Conservation (phyloP, 2,329 filamentous ascomycete genomes). For the Pezicula neosporulosa region DNA sequence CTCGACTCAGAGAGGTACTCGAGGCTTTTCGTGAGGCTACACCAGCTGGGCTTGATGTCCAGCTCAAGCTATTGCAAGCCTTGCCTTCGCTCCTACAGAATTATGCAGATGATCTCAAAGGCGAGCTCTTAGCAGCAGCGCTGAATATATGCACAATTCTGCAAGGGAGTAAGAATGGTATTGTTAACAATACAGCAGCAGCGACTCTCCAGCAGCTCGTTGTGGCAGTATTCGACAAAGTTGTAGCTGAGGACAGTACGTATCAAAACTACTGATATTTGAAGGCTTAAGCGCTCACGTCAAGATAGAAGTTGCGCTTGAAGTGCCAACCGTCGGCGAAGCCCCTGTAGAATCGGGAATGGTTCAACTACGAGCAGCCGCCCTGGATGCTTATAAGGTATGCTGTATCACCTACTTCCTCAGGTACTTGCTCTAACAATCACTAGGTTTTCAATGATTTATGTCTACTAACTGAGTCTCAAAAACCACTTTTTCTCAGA, state of each 20-base stretch:
- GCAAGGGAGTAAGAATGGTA: slow-evolving; percentile 86
- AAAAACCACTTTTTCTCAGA: slow-evolving; percentile 76
- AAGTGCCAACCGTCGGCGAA: slow-evolving; percentile 60
- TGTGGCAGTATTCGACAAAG: slow-evolving; percentile 89
- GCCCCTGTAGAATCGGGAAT: slow-evolving; percentile 63
- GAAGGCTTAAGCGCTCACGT: slow-evolving; percentile 9
- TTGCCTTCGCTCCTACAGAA: slow-evolving; percentile 87
- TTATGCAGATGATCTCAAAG: slow-evolving; percentile 77
- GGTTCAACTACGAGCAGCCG: slow-evolving; percentile 68
- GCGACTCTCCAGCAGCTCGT: slow-evolving; percentile 95
- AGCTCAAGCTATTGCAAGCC: slow-evolving; percentile 92
- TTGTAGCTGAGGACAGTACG: slow-evolving; percentile 75
- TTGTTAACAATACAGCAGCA: slow-evolving; percentile 92
- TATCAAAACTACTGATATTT: slow-evolving; percentile 21
- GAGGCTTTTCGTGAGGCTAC: slow-evolving; percentile 85
- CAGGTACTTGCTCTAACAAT: slow-evolving; percentile 1
- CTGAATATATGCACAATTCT: slow-evolving; percentile 90
- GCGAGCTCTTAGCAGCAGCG: slow-evolving; percentile 75
- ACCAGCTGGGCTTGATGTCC: slow-evolving; percentile 78
- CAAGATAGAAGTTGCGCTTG: slow-evolving; percentile 31
- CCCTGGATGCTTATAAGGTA: slow-evolving; percentile 80
- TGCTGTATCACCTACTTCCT: slow-evolving; percentile 11
- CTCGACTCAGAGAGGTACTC: slow-evolving; percentile 79
- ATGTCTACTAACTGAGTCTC: slow-evolving; percentile 81
- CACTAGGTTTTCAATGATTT: slow-evolving; percentile 79